Conservation (phyloP, 257 asterid species). For the Rhazya stricta region DNA sequence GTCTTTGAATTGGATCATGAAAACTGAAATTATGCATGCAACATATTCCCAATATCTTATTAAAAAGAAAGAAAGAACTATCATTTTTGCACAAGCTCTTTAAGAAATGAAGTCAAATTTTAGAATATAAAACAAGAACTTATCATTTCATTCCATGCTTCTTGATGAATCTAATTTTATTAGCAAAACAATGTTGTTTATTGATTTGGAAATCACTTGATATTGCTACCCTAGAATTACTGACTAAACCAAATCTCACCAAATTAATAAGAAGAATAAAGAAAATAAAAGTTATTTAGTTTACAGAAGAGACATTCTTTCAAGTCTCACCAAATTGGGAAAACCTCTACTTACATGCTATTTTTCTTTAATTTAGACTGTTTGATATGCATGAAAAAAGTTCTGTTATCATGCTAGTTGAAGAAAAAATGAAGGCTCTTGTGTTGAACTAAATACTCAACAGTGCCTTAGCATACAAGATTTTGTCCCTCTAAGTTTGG, state of each 20-base stretch:
- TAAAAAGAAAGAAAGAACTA: neutral
- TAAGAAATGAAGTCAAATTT: neutral
- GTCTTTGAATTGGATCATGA: too few relatives aligned
- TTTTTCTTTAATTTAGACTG: neutral
- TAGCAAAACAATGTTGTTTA: neutral
- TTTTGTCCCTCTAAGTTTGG: neutral
- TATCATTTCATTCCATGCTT: neutral
- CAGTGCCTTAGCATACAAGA: neutral
- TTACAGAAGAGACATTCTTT: too few relatives aligned
- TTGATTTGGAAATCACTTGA: neutral
- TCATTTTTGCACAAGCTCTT: too few relatives aligned
- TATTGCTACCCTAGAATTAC: neutral
- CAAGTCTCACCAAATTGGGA: too few relatives aligned
- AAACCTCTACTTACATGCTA: neutral
- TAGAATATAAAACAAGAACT: neutral
- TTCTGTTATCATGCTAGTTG: neutral
- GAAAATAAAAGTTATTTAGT: too few relatives aligned
- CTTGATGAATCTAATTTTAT: neutral
- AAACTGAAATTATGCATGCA: too few relatives aligned
- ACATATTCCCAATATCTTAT: too few relatives aligned
- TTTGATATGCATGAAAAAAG: neutral
- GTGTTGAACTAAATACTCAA: neutral
- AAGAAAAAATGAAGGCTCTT: neutral
- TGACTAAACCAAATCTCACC: neutral
- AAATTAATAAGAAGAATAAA: too few relatives aligned